Conservation (phyloP, 1,284 basidiomycete genomes). For the Ceratobasidium sp. region DNA sequence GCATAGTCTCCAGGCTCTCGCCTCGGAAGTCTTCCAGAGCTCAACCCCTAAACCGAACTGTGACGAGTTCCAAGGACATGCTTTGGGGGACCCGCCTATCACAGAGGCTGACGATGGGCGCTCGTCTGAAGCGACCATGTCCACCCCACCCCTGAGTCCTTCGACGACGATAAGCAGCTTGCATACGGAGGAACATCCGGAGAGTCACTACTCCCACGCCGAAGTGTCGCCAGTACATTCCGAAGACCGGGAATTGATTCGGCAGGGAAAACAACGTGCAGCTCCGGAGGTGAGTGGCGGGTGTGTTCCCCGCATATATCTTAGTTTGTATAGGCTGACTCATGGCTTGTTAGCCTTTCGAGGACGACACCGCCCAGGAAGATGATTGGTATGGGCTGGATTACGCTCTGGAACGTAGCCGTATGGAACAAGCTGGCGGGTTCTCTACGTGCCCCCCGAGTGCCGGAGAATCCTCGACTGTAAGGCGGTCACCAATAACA, state of each 20-base stretch:
- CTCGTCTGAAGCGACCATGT: neutral
- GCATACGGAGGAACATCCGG: constrained; percentile 19
- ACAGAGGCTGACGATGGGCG: neutral
- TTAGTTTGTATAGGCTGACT: constrained; percentile 1
- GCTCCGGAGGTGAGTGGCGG: constrained; percentile 4
- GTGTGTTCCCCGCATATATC: neutral
- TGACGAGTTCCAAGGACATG: neutral
- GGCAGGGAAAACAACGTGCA: constrained; percentile 24
- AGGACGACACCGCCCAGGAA: neutral
- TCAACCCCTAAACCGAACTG: constrained; percentile 31
- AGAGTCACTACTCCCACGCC: neutral
- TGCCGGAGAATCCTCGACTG: constrained; percentile 37
- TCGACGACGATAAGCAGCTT: constrained; percentile 41
- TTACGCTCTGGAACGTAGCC: constrained; percentile 35
- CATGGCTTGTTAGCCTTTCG: constrained; percentile 3
- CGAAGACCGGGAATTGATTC: constrained; percentile 20
- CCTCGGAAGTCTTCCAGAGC: constrained; percentile 16
- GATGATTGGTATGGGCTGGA: constrained; percentile 43
- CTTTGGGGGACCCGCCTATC: neutral
- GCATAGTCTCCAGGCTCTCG: constrained; percentile 19
- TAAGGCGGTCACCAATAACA: neutral
- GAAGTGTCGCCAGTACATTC: neutral
- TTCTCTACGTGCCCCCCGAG: constrained; percentile 26
- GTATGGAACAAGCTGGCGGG: constrained; percentile 15
- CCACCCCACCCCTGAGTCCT: constrained; percentile 31